Evolutionary conservation across 148 eudicot genomes (phyloP), one percentile per base, ranked within the genome.

Genomic region (Gaultheria prostrata): DNA sequence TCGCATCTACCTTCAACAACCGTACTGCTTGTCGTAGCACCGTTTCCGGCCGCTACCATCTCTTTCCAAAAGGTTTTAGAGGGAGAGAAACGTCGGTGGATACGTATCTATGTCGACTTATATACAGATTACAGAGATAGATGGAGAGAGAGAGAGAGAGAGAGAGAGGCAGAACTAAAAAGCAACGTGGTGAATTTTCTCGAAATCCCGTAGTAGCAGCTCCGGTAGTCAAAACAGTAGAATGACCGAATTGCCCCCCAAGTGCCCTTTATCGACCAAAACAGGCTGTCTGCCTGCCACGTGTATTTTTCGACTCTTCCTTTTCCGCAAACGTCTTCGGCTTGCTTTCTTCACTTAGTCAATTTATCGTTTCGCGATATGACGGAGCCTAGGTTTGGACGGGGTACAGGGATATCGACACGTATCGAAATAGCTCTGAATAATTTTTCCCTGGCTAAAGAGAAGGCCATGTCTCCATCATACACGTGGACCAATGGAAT

Each of bases 311-410:
- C 6, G 35, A 77, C 79, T 59, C 35, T 49, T 76, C 39, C 14
- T 24, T 11, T 77, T 28, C 61, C 59, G 35, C 26, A 50, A 50
- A 71, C 45, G 75, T 33, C 75, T 70, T 70, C 46, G 1, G 9
- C 21, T 15, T 18, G 59, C 21, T 50, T 77, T 77, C 79, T 77
- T 26, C 59, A 21, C n/a, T 26, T 15, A 59, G 79, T 77, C 79
- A 77, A 77, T 77, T 77, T 49, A 11, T 30, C 57, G 79, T 77
- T n/a, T 77, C 79, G 39, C 57, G 79, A 77, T 24, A 50, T 10
- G 13, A 26, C 20, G 20, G 2, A 24, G 6, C 8, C 61, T 20
- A 17, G 61, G 6, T 17, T 56, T 56, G 9, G 53, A 6, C 10
- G 3, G 15, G 24, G 10, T 18, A 3, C n/a, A 18, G 0, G 35